Evolutionary conservation across 768 basidiomycete species (phyloP).

Genomic region (Collybia mongolica): DNA sequence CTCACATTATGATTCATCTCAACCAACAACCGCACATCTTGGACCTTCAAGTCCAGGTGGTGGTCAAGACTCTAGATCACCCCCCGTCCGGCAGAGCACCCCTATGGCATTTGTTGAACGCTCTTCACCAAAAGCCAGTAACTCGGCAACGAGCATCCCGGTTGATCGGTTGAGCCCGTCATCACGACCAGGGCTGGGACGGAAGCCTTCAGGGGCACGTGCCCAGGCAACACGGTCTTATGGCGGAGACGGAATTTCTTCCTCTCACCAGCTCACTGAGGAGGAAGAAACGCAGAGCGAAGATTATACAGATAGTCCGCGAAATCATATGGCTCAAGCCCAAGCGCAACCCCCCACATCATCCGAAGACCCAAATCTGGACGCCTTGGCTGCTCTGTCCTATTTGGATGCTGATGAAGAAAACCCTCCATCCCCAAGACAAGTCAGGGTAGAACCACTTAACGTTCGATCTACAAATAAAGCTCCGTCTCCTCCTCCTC

Average conservation of each 20-base stretch:
- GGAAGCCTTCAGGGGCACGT: conserved; percentile 86
- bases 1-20: conserved; percentile 7
- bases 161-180: conserved; percentile 30
- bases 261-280: conserved; percentile 33
- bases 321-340: conserved; percentile 6
- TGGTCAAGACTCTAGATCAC: conserved; percentile 11
- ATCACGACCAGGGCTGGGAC: conserved; percentile 47
- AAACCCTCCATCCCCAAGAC: conserved; percentile 26
- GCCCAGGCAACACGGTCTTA: conserved; percentile 50
- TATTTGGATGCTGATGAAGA: conserved; percentile 60
- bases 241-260: conserved; percentile 40
- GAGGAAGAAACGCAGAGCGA: conserved; percentile 30
- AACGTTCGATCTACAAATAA: conserved; percentile 29
- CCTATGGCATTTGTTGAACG: conserved; percentile 36
- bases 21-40: conserved; percentile 2
- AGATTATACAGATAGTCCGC: conserved; percentile 9
- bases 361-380: conserved; percentile 53
- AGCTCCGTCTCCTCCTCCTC: conserved; percentile 20
- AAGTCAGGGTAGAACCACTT: conserved; percentile 31
- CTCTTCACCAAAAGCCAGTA: conserved; percentile 13
- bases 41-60: conserved; percentile 9
- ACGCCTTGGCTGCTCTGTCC: conserved; percentile 76
- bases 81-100: conserved; percentile 31
- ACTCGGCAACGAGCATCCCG: conserved; percentile 16
- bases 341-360: conserved; percentile 14